Evolutionary conservation across 371 early-diverging fungal species (phyloP), one percentile per base, ranked within the genome.

Genomic region (Actinomortierella ambigua): DNA sequence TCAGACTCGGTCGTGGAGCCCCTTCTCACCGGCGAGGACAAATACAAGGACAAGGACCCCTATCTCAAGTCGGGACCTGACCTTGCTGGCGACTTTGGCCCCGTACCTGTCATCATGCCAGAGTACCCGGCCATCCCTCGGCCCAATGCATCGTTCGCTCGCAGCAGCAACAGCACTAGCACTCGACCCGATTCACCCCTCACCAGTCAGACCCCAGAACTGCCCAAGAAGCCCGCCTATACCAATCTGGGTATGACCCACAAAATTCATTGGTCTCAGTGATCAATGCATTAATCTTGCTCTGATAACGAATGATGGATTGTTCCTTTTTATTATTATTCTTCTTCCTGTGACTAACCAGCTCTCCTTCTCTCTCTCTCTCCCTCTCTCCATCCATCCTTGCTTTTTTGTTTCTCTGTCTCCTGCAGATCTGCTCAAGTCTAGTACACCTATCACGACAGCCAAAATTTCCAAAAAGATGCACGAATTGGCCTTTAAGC

Each of bases 381-480:
- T 46, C 22, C 4, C 17, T 8, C 22, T 17, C 22, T 20, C 17
- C 46, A 22, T 18, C 41, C 34, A 56, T 40, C 51, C 42, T 49
- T 59, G 61, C 55, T 8, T 44, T 42, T 52, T 59, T 43, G 57
- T 13, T 50, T 60, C 64, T 57, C 57, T 8, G 8, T 54, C 15
- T 40, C 26, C 2, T 55, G 64, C 79, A 81, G 92, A 91, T 68
- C 78, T 91, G 60, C 78, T 90, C 40, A 92, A 88, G 66, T 85
- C 88, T 15, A 89, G 88, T 46, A 90, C 92, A 26, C 84, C 90
- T 11, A 85, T 93, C 57, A 92, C 94, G 8, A 82, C 84, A 11
- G 88, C 92, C 49, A 95, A 95, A 73, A 89, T 97, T 15, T 90
- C 93, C 43, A 83, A 90, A 65, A 94, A 93, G 76, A 76, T 96